Evolutionary conservation across 2,329 filamentous ascomycete genomes (phyloP).

Genomic region (Tolypocladium ovalisporum): DNA sequence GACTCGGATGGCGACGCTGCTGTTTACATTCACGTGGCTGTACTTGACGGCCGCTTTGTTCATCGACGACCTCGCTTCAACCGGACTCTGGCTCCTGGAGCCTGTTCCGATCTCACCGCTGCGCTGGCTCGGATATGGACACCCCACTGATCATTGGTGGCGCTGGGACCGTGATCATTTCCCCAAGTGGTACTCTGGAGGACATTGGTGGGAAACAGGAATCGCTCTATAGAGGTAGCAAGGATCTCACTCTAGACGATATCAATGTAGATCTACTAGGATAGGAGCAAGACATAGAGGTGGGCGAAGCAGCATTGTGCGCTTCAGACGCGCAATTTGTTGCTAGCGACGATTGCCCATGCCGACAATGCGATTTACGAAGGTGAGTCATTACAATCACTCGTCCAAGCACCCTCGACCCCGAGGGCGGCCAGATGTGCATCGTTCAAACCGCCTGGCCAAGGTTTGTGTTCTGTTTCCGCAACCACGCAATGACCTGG

Average conservation of each 20-base stretch:
- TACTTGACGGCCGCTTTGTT: slow-evolving; percentile 53
- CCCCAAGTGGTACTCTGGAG: slow-evolving; percentile 44
- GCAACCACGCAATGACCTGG: slow-evolving; percentile 58
- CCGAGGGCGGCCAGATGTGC: not conserved
- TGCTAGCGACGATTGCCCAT: not conserved
- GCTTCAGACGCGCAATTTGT: not conserved
- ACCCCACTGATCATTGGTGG: slow-evolving; percentile 51
- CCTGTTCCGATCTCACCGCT: slow-evolving; percentile 67
- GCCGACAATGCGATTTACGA: too few species aligned
- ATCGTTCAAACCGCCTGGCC: not conserved
- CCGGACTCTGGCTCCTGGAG: slow-evolving; percentile 71
- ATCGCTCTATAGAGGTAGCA: slow-evolving; percentile 15
- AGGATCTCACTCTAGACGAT: not conserved
- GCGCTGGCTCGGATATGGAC: slow-evolving; percentile 55
- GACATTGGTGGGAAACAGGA: slow-evolving; percentile 48
- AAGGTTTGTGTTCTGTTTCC: slow-evolving; percentile 27
- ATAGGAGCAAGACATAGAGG: not conserved
- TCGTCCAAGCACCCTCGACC: not conserved
- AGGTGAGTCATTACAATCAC: not conserved
- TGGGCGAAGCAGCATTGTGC: not conserved
- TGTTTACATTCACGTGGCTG: slow-evolving; percentile 57
- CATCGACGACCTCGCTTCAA: slow-evolving; percentile 64
- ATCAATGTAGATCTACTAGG: not conserved
- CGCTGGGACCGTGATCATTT: slow-evolving; percentile 49
- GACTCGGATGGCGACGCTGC: slow-evolving; percentile 45